Percentiles rank a stretch among this genome's conserved stretches.
Conservation (phyloP, 805 yeast genomes). For the Blastobotrys peoriensis region DNA sequence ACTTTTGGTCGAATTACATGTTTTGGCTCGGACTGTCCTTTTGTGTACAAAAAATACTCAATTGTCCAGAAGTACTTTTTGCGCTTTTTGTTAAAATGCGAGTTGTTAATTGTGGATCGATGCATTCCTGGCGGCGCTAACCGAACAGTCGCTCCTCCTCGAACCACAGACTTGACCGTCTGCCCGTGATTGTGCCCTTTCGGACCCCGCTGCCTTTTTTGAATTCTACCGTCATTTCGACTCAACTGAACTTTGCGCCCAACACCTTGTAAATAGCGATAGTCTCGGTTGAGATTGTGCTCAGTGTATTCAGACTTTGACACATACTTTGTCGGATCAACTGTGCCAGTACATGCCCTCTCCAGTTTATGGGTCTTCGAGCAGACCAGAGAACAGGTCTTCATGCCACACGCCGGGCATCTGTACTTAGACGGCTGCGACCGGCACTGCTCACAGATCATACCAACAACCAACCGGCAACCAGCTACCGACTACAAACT, state of each 20-base stretch:
- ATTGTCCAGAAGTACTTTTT: slow-evolving; percentile 71
- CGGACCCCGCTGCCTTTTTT: slow-evolving; percentile 19
- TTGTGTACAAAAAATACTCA: slow-evolving; percentile 51
- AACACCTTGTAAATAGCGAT: slow-evolving; percentile 59
- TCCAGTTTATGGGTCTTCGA: slow-evolving; percentile 62
- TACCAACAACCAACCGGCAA: no score
- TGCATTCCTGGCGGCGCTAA: slow-evolving; percentile 71
- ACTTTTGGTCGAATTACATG: background rate
- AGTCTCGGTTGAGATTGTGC: slow-evolving; percentile 66
- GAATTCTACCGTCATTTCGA: slow-evolving; percentile 38
- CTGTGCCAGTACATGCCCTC: slow-evolving; percentile 58
- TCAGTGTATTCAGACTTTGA: slow-evolving; percentile 43
- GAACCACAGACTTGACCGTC: background rate
- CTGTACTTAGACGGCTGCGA: slow-evolving; percentile 49
- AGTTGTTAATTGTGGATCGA: slow-evolving; percentile 54
- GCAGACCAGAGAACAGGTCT: slow-evolving; percentile 68
- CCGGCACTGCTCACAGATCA: slow-evolving; percentile 44
- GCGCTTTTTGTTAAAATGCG: slow-evolving; percentile 60
- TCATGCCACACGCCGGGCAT: slow-evolving; percentile 70
- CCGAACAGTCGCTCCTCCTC: slow-evolving; percentile 63
- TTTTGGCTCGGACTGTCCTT: background rate
- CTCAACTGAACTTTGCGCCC: slow-evolving; percentile 55
- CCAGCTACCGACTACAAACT: no score
- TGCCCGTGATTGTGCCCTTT: background rate
- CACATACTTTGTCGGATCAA: slow-evolving; percentile 56